Percentiles rank a stretch among this genome's conserved stretches.
Conservation (phyloP, 129 eudicot species). For the Flaveria brownii region DNA sequence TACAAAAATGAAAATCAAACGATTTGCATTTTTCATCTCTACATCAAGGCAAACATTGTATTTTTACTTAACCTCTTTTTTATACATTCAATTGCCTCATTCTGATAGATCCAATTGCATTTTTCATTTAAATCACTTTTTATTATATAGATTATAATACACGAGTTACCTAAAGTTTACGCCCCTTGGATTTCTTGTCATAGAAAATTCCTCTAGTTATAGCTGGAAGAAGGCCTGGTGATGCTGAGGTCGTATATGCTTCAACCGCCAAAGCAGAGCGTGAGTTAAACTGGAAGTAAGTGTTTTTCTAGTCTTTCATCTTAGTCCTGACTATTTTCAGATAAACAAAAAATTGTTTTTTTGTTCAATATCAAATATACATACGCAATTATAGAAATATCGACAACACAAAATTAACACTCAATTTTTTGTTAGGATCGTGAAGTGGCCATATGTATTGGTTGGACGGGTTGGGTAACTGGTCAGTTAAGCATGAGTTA, state of each 20-base stretch:
- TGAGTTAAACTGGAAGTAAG: slow-evolving; percentile 96
- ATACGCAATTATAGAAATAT: background rate
- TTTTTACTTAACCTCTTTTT: background rate
- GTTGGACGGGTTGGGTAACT: background rate
- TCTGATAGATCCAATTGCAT: background rate
- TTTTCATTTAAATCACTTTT: background rate
- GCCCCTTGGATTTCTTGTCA: background rate
- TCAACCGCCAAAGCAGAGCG: slow-evolving; percentile 77
- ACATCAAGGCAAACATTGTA: background rate
- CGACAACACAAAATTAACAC: background rate
- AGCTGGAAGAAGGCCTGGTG: slow-evolving; percentile 92
- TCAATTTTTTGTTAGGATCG: background rate
- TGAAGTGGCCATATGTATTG: background rate
- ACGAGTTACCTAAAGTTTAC: background rate
- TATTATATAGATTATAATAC: background rate
- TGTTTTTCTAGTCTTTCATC: background rate
- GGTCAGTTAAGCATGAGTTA: background rate
- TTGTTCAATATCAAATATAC: background rate
- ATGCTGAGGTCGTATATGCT: slow-evolving; percentile 85
- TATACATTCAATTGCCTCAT: background rate
- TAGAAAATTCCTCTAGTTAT: slow-evolving; percentile 79
- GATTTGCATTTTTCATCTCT: background rate
- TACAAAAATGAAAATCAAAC: background rate
- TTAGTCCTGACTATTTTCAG: too few species aligned
- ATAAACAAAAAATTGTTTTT: background rate